These are phyloP conservation scores for Trichoderma asperellum DNA, from an alignment of 2,329 filamentous ascomycete genomes.

Conservation along the genomic window DNA sequence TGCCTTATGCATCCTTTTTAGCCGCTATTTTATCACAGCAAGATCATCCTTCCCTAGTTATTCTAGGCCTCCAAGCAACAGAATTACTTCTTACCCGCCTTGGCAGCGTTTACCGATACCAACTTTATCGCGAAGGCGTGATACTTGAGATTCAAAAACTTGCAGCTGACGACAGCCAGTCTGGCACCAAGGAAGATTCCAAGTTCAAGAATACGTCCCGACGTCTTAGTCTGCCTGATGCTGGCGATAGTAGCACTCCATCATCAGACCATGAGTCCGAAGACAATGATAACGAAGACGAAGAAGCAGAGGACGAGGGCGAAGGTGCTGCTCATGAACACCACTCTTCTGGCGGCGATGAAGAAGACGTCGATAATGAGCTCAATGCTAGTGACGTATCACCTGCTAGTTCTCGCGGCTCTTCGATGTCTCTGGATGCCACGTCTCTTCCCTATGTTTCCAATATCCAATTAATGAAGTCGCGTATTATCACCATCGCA, in stretches of 20 bases:
- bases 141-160: conserved; percentile 88
- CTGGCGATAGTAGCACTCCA: conserved; percentile 33
- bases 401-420: conserved; percentile 66
- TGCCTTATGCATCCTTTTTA: conserved; percentile 93
- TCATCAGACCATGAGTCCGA: conserved; percentile 40
- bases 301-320: conserved; percentile 34
- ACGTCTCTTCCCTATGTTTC: conserved; percentile 54
- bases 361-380: conserved; percentile 58
- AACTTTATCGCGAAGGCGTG: conserved; percentile 96
- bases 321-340: conserved; percentile 46
- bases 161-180: conserved; percentile 54
- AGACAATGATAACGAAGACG: conserved; percentile 35
- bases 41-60: conserved; percentile 85
- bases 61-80: conserved; percentile 84
- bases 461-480: conserved; percentile 57
- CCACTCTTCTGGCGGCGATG: conserved; percentile 50
- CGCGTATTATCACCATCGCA: conserved; percentile 75
- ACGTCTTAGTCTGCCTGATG: background rate
- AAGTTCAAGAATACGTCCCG: conserved; percentile 24
- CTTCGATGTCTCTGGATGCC: conserved; percentile 66
- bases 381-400: conserved; percentile 63
- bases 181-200: conserved; percentile 5
- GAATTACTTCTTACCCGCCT: conserved; percentile 84
- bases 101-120: conserved; percentile 87
- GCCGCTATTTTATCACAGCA: conserved; percentile 95